Evolutionary conservation across 192 early-diverging fungal species (phyloP), one percentile per base, ranked within the genome.

Genomic region (Mortierella hygrophila): DNA sequence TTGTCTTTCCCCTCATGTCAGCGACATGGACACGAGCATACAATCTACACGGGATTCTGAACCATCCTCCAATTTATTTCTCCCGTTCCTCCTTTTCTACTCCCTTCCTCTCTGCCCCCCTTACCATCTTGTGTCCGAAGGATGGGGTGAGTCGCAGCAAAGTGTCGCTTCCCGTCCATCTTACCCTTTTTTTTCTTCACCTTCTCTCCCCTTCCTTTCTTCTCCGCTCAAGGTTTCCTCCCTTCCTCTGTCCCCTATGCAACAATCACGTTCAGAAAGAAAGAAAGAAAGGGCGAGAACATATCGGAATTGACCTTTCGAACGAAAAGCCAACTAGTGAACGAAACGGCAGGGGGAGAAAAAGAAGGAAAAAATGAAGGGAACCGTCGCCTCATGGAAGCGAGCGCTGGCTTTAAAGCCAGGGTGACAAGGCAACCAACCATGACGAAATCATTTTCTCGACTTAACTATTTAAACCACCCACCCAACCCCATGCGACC

Each of bases 191-290:
- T 40, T 71, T 60, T 76, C 18, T 26, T 41, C 37, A 3, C 18
- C 69, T 10, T 73, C 46, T 52, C 13, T 52, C 8, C 70, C n/a
- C 41, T 21, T 40, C 6, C 18, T 16, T 40, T 41, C 35, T 29
- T 13, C 10, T 21, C 37, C 41, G 2, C 49, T 70, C 20, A 52
- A 18, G 18, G 37, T 57, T 37, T 44, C 44, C 65, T 77, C 29
- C n/a, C 32, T n/a, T 6, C 40, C 69, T 38, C 42, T 9, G 13
- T 8, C 78, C 72, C 79, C 79, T 77, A 69, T 76, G 16, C 77
- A 76, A 65, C 60, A 65, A 16, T 65, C 60, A 65, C 26, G 10
- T 32, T 65, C 60, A 26, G 3, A 13, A 16, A 35, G 13, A 26
- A 52, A n/a, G n/a, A n/a, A 52, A 20, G 49, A 52, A 52, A 21